These are phyloP conservation scores for Aquilaria agallochum DNA, from an alignment of 441 rosid species.

Conservation along the genomic window DNA sequence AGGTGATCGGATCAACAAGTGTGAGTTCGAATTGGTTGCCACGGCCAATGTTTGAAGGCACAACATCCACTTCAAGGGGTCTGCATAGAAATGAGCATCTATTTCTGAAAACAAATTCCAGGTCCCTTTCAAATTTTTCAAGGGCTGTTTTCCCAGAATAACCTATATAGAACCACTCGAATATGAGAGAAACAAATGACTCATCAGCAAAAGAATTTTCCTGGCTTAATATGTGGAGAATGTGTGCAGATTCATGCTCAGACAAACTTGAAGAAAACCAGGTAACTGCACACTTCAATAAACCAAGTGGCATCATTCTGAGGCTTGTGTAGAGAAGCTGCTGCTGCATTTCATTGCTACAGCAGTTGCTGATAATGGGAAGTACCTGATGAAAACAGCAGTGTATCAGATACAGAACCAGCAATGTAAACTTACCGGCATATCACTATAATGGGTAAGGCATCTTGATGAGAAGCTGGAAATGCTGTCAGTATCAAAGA, in stretches of 20 bases:
- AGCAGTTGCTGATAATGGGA: constrained; percentile 45
- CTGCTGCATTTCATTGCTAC: constrained; percentile 51
- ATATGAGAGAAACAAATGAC: constrained; percentile 49
- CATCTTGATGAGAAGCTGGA: too few species aligned
- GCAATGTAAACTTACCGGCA: too few species aligned
- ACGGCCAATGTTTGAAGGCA: constrained; percentile 26
- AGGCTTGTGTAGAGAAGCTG: constrained; percentile 59
- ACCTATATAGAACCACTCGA: constrained; percentile 58
- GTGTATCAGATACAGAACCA: constrained; percentile 10
- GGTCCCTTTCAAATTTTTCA: constrained; percentile 43
- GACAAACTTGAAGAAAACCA: constrained; percentile 73
- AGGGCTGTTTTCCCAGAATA: constrained; percentile 52
- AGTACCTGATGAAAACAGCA: constrained; percentile 43
- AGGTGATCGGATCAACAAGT: constrained; percentile 19
- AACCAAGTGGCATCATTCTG: constrained; percentile 70
- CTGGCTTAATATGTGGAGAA: constrained; percentile 40
- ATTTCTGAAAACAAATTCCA: constrained; percentile 43
- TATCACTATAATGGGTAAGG: too few species aligned
- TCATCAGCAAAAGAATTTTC: constrained; percentile 28
- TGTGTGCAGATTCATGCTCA: constrained; percentile 47
- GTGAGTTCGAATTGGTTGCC: constrained; percentile 21
- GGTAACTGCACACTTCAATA: constrained; percentile 57
- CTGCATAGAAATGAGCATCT: constrained; percentile 36
- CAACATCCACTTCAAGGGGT: constrained; percentile 31
- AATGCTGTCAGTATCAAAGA: too few species aligned